These are phyloP conservation scores for Pythium monospermum DNA, from an alignment of 352 stramenopile species.

Conservation along the genomic window DNA sequence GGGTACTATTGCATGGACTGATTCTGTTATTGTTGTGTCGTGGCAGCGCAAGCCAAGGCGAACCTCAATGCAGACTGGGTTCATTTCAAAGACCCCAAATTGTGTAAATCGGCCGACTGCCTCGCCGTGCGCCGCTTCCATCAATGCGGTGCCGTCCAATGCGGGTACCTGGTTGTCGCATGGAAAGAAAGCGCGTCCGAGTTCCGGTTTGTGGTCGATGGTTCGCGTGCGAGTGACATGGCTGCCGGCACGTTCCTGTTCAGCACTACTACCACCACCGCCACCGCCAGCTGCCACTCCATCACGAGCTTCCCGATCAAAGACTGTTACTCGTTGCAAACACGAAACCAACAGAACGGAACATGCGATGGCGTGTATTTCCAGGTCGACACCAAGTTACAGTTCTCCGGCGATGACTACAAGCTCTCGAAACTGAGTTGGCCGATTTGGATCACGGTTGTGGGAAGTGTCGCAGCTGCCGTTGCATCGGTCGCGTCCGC, in stretches of 20 bases:
- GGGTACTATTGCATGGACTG: not conserved
- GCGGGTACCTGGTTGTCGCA: conserved; percentile 53
- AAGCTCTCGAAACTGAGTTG: conserved; percentile 49
- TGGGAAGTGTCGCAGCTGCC: conserved; percentile 54
- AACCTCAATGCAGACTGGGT: conserved; percentile 67
- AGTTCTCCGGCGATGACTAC: conserved; percentile 53
- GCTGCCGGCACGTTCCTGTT: conserved; percentile 64
- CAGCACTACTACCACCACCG: not conserved
- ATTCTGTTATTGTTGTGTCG: not conserved
- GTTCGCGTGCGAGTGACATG: conserved; percentile 57
- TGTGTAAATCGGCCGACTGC: conserved; percentile 63
- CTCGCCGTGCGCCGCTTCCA: conserved; percentile 53
- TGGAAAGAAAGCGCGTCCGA: conserved; percentile 53
- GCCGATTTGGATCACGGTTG: conserved; percentile 44
- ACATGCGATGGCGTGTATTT: conserved; percentile 67
- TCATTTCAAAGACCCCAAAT: conserved; percentile 50
- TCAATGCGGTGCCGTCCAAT: conserved; percentile 55
- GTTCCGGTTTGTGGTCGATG: conserved; percentile 76
- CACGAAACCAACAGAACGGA: conserved; percentile 54
- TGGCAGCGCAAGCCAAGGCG: conserved; percentile 31
- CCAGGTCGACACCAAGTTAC: conserved; percentile 52
- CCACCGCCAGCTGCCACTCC: conserved; percentile 10
- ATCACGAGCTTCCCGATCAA: conserved; percentile 40
- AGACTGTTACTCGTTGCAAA: conserved; percentile 66
- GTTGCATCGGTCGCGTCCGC: conserved; percentile 39